Base-by-base conservation (phyloP, 1,139 yeast species). In the Pichia sp. region DNA sequence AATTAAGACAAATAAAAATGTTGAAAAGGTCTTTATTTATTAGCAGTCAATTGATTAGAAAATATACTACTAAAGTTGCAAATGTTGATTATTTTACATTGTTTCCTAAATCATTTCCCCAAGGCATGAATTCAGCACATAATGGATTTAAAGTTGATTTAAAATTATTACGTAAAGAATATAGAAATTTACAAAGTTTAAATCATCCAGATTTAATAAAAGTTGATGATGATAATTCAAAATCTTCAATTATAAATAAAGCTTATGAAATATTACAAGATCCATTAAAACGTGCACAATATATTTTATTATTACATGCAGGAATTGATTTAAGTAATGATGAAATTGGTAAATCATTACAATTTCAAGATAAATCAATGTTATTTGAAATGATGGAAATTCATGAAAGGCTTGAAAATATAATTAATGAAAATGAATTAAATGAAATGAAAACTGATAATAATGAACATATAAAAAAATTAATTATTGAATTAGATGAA, bases 161-260 rank as follows among this genome's bases (percentile, higher is more conserved):
- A 10, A 67, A 71, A 45, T 58, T 65, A 11, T 69, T 92, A 43
- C 74, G 95, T 43, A 73, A 78, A 47, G 98, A 92, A 59, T 90
- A 80, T 60, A 69, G 95, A 40, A 57, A 60, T 9, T 67, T 89
- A 33, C 97, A 92, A 61, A 76, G 85, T 34, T 68, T 73, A 50
- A 73, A 77, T 42, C 98, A 90, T 59, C 98, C 98, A 0, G 98
- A 90, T 61, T 69, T 74, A 32, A 59, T 69, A 42, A 65, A 65
- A 49, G 71, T 67, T 33, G 55, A 55, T 41, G 64, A 62, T 30
- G 63, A 55, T 16, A 63, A 58, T 40, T 54, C 62, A 1, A 22
- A 60, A 27, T 76, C 87, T 3, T 69, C 84, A 6, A 62, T 72
- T 43, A 67, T 90, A 37, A 89, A 90, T 59, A 76, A 73, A 41